A percentile compares a stretch with the other conserved stretches of the same genome.
phyloP scores from a whole-genome alignment of 352 stramenopile genomes.

The Phytopythium aichiense region DNA sequence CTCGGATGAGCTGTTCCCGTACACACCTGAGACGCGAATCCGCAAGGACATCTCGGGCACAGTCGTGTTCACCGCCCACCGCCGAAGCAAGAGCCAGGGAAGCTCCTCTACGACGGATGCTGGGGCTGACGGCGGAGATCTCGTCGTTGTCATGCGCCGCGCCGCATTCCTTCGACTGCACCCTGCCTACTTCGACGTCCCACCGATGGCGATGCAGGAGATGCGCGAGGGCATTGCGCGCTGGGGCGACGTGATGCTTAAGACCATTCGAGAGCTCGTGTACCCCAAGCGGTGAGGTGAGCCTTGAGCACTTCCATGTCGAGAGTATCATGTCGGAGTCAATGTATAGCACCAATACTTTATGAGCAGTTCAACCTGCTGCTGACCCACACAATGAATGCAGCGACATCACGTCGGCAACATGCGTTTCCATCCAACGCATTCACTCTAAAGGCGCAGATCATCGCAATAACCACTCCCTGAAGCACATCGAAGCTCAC shows the following conservation, averaged over 20 bases:
- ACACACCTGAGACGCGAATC: constrained; percentile 9
- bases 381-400: too few species aligned
- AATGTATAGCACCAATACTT: too few species aligned
- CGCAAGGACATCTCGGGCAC: constrained; percentile 29
- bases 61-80: constrained; percentile 19
- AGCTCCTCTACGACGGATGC: background rate
- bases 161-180: constrained; percentile 26
- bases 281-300: constrained; percentile 10
- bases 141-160: constrained; percentile 25
- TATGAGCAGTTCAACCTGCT: too few species aligned
- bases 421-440: too few species aligned
- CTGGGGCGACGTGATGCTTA: constrained; percentile 35
- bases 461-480: too few species aligned
- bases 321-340: too few species aligned
- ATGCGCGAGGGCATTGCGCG: constrained; percentile 20
- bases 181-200: constrained; percentile 15
- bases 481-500: background rate
- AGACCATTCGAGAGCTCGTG: constrained; percentile 23
- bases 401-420: too few species aligned
- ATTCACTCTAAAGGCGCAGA: too few species aligned
- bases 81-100: background rate
- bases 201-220: constrained; percentile 19
- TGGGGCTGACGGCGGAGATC: constrained; percentile 15
- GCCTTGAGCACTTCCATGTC: too few species aligned
- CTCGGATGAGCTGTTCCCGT: constrained; percentile 12